A percentile compares a stretch with the other conserved stretches of the same genome.
phyloP scores from a whole-genome alignment of 2,329 filamentous ascomycete genomes.

The Alternaria brassicae region DNA sequence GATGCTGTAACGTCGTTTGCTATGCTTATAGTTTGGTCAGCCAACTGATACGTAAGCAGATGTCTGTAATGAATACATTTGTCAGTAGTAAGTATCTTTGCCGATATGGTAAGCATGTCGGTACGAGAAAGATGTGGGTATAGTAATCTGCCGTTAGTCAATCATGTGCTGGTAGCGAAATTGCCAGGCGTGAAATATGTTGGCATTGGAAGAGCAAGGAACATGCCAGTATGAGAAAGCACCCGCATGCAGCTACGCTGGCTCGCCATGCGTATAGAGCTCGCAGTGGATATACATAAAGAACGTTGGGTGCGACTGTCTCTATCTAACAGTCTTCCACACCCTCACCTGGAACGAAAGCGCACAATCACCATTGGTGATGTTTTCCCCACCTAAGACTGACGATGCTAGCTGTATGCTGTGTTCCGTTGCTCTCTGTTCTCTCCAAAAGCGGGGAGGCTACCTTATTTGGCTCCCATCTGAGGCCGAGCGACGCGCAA shows the following conservation, averaged over 20 bases:
- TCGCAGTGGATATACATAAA: background rate
- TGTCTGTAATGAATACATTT: background rate
- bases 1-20: background rate
- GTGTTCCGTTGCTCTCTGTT: background rate
- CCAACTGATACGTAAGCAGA: background rate
- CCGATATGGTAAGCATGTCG: too few species aligned
- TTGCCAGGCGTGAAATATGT: background rate
- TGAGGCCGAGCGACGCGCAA: background rate
- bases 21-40: background rate
- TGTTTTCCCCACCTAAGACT: background rate
- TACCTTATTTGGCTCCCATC: background rate
- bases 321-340: background rate
- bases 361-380: background rate
- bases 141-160: too few species aligned
- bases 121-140: too few species aligned
- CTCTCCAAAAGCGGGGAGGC: background rate
- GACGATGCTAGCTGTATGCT: background rate
- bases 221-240: background rate
- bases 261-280: too few species aligned
- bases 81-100: background rate
- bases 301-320: background rate
- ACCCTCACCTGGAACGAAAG: background rate
- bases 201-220: background rate
- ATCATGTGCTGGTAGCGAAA: background rate
- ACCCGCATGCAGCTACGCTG: background rate